Conservation (phyloP, 1,139 yeast species). For the Nadsonia starkeyi-henricii region DNA sequence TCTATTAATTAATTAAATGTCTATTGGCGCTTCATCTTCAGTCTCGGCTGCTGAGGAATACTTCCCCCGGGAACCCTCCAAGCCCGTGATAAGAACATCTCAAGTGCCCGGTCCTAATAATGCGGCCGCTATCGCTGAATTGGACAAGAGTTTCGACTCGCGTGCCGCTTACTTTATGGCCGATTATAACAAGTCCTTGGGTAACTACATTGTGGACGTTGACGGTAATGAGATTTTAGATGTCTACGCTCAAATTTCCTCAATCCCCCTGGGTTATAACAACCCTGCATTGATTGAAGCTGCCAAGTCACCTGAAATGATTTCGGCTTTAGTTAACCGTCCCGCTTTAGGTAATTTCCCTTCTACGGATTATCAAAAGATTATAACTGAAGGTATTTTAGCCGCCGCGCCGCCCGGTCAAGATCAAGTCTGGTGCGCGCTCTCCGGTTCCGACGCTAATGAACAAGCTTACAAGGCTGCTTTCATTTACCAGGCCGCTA, state of each 20-base stretch:
- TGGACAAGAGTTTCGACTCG: constrained; percentile 46
- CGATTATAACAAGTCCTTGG: constrained; percentile 53
- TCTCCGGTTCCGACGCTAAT: constrained; percentile 75
- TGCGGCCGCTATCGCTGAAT: constrained; percentile 30
- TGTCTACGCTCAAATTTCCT: constrained; percentile 66
- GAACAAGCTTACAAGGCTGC: constrained; percentile 80
- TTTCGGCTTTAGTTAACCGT: constrained; percentile 55
- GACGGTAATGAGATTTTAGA: constrained; percentile 60
- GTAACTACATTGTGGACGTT: constrained; percentile 58
- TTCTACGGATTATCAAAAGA: constrained; percentile 43
- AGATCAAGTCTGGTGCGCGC: constrained; percentile 55
- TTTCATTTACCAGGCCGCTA: constrained; percentile 57
- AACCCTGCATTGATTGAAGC: constrained; percentile 51
- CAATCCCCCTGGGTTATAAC: constrained; percentile 68
- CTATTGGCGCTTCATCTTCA: constrained; percentile 7
- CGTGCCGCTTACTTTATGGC: constrained; percentile 55
- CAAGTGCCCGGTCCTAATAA: constrained; percentile 55
- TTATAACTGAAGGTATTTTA: constrained; percentile 40
- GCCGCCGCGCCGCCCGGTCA: constrained; percentile 62
- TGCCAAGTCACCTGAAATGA: constrained; percentile 52
- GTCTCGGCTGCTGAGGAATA: constrained; percentile 20
- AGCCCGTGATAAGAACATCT: constrained; percentile 38
- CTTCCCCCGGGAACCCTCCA: constrained; percentile 51
- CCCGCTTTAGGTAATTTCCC: constrained; percentile 74
- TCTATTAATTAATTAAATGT: constrained; percentile 1